Conservation (phyloP, 495 filamentous ascomycete species). For the Aspergillus campestris region DNA sequence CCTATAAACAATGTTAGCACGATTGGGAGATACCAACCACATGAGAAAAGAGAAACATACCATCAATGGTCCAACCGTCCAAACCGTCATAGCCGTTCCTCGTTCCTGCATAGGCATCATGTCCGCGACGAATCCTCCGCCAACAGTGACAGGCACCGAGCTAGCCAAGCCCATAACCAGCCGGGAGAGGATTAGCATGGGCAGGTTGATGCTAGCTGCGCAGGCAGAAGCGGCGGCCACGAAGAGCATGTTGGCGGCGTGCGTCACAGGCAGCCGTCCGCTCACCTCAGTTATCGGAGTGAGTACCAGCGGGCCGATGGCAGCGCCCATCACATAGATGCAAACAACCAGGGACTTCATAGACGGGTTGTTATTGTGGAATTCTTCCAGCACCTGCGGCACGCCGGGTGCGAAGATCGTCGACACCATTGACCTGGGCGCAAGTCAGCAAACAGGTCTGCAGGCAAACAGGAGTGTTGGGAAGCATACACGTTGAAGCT, state of each 20-base stretch:
- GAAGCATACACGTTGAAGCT: slow-evolving; percentile 34
- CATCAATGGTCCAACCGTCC: slow-evolving; percentile 27
- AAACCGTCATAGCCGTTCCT: slow-evolving; percentile 30
- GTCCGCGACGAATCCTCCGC: slow-evolving; percentile 34
- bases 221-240: slow-evolving; percentile 26
- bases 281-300: slow-evolving; percentile 29
- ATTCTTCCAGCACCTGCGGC: slow-evolving; percentile 40
- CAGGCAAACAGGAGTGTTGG: slow-evolving; percentile 11
- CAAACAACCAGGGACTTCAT: slow-evolving; percentile 22
- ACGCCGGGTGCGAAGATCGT: slow-evolving; percentile 53
- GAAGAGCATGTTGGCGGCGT: slow-evolving; percentile 26
- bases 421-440: slow-evolving; percentile 37
- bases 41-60: slow-evolving; percentile 4
- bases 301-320: slow-evolving; percentile 19
- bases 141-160: slow-evolving; percentile 26
- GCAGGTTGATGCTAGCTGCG: slow-evolving; percentile 23
- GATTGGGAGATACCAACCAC: not conserved
- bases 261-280: slow-evolving; percentile 25
- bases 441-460: slow-evolving; percentile 3
- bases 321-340: slow-evolving; percentile 23
- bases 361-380: slow-evolving; percentile 27
- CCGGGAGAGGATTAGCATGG: slow-evolving; percentile 31
- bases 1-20: not conserved
- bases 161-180: slow-evolving; percentile 28
- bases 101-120: slow-evolving; percentile 25